Percentiles rank a stretch among this genome's conserved stretches.
These are phyloP conservation scores for Trichoderma sp. DNA, from an alignment of 2,329 filamentous ascomycete genomes.

Conservation along the genomic window DNA sequence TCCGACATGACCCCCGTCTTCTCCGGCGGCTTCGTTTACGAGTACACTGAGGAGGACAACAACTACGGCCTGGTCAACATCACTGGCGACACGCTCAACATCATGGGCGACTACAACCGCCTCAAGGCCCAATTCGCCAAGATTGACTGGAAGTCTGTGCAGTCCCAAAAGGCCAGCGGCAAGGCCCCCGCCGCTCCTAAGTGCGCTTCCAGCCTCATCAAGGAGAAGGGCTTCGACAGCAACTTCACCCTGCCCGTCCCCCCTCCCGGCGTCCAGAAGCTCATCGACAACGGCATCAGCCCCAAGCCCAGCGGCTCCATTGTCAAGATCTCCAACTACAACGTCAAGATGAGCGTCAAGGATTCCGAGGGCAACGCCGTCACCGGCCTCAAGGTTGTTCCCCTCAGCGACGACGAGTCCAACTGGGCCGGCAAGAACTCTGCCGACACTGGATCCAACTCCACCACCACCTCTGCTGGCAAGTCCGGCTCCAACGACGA, in stretches of 20 bases:
- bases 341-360: slow-evolving; percentile 50
- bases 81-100: slow-evolving; percentile 57
- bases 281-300: slow-evolving; percentile 76
- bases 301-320: slow-evolving; percentile 67
- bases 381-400: slow-evolving; percentile 50
- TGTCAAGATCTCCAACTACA: slow-evolving; percentile 66
- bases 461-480: slow-evolving; percentile 20
- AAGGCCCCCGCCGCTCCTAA: slow-evolving; percentile 55
- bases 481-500: neutral
- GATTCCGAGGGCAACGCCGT: slow-evolving; percentile 46
- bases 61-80: slow-evolving; percentile 66
- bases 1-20: slow-evolving; percentile 67
- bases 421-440: slow-evolving; percentile 51
- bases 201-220: slow-evolving; percentile 70
- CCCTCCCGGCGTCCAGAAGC: slow-evolving; percentile 66
- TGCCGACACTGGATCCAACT: slow-evolving; percentile 37
- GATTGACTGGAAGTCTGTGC: slow-evolving; percentile 69
- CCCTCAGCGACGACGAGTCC: slow-evolving; percentile 46
- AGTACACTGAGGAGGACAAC: slow-evolving; percentile 72
- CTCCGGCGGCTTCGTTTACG: slow-evolving; percentile 78
- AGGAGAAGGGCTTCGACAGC: slow-evolving; percentile 65
- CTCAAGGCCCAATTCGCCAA: slow-evolving; percentile 74
- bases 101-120: slow-evolving; percentile 69
- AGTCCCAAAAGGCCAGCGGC: slow-evolving; percentile 60
- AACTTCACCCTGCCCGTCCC: slow-evolving; percentile 76